Percentiles rank a stretch among this genome's conserved stretches.
Conservation (phyloP, 495 filamentous ascomycete genomes). For the Aspergillus saccharolyticus region DNA sequence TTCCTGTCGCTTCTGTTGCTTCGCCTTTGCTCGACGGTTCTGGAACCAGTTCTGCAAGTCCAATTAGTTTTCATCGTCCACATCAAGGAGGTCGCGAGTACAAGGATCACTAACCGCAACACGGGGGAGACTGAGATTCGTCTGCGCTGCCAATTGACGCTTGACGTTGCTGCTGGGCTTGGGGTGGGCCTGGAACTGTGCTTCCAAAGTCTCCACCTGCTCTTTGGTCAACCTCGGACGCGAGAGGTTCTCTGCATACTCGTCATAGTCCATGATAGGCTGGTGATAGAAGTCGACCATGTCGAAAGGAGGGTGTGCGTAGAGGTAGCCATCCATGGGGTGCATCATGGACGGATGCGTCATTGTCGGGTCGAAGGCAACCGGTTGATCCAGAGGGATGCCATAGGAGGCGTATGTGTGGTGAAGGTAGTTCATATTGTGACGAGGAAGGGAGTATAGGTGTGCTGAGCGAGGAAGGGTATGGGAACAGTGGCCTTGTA, state of each 20-base stretch:
- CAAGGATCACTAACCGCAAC: conserved; percentile 60
- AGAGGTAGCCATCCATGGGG: conserved; percentile 41
- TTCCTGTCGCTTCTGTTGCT: conserved; percentile 68
- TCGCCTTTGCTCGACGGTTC: conserved; percentile 78
- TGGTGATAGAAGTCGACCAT: conserved; percentile 46
- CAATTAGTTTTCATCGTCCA: conserved; percentile 12
- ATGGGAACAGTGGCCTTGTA: conserved; percentile 5
- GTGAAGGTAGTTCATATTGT: conserved; percentile 44
- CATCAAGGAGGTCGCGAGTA: not conserved
- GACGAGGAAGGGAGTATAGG: conserved; percentile 4
- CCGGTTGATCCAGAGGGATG: conserved; percentile 37
- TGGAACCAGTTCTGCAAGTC: conserved; percentile 79
- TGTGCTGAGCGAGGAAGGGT: conserved; percentile 4
- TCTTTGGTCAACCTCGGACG: conserved; percentile 73
- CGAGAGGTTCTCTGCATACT: conserved; percentile 48
- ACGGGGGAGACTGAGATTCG: conserved; percentile 66
- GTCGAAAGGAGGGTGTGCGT: conserved; percentile 40
- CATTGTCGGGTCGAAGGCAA: conserved; percentile 39
- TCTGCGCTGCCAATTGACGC: conserved; percentile 65
- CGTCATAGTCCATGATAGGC: conserved; percentile 47
- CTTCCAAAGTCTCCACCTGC: conserved; percentile 71
- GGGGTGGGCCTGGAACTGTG: conserved; percentile 67
- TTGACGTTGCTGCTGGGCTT: conserved; percentile 76
- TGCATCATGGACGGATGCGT: conserved; percentile 41
- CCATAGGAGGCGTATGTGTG: conserved; percentile 40